These are phyloP conservation scores for Hyphodiscus sp. DNA, from an alignment of 2,329 filamentous ascomycete species.

Conservation along the genomic window DNA sequence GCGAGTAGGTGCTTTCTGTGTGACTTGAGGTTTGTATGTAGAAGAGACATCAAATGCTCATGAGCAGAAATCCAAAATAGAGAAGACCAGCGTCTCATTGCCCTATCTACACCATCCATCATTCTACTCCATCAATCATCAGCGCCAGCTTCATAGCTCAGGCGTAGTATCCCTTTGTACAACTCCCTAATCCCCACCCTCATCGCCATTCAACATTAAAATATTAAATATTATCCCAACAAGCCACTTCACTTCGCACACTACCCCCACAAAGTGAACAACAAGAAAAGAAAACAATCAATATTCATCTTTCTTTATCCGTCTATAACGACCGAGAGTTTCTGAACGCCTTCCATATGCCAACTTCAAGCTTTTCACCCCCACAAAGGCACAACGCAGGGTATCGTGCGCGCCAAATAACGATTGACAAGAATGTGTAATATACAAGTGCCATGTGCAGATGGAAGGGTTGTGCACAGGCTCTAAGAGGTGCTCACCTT, in stretches of 20 bases:
- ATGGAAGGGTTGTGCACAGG: neutral
- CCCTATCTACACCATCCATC: neutral
- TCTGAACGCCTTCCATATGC: conserved; percentile 1
- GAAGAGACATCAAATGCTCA: too few species aligned
- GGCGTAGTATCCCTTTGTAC: neutral
- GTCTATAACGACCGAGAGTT: neutral
- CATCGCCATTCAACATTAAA: conserved; percentile 10
- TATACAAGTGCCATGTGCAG: conserved; percentile 13
- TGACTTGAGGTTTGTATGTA: too few species aligned
- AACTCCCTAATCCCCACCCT: neutral
- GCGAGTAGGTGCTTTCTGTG: too few species aligned
- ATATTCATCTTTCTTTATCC: neutral
- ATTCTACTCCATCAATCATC: neutral
- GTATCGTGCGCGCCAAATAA: conserved; percentile 21
- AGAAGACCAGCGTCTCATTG: neutral
- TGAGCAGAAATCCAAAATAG: neutral
- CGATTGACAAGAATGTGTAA: conserved; percentile 14
- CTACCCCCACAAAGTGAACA: neutral
- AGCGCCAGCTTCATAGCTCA: neutral
- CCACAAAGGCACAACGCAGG: conserved; percentile 13
- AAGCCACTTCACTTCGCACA: conserved; percentile 1
- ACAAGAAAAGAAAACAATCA: neutral
- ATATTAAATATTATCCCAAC: conserved; percentile 21
- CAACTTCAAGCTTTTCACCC: neutral
- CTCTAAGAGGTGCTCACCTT: conserved; percentile 34